phyloP scores from a whole-genome alignment of 2,329 filamentous ascomycete species.

The Fusarium siculi region DNA sequence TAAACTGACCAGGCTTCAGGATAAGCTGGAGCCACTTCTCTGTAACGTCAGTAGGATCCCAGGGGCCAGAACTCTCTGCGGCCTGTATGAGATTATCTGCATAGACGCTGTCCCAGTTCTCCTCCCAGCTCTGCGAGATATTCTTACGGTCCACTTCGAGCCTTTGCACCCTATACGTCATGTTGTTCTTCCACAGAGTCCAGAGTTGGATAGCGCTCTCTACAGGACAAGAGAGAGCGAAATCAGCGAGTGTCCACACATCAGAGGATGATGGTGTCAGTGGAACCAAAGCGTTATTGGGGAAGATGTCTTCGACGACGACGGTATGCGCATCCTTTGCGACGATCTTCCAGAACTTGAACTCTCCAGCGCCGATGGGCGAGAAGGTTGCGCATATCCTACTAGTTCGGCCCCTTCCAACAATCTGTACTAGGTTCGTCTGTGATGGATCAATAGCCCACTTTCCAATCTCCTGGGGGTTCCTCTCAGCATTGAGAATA shows the following conservation, averaged over 20 bases:
- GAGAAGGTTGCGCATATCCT: slow-evolving; percentile 82
- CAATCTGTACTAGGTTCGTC: slow-evolving; percentile 78
- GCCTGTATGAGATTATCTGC: slow-evolving; percentile 66
- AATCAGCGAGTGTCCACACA: slow-evolving; percentile 84
- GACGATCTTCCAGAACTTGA: slow-evolving; percentile 90
- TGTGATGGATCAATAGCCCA: slow-evolving; percentile 84
- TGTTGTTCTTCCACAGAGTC: slow-evolving; percentile 88
- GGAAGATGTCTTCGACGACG: slow-evolving; percentile 77
- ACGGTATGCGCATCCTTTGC: slow-evolving; percentile 72
- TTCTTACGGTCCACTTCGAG: slow-evolving; percentile 78
- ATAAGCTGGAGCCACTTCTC: slow-evolving; percentile 90
- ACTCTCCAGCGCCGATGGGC: slow-evolving; percentile 85
- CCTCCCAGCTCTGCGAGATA: slow-evolving; percentile 69
- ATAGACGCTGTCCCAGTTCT: slow-evolving; percentile 76
- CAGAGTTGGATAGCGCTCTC: slow-evolving; percentile 72
- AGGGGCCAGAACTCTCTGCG: slow-evolving; percentile 67
- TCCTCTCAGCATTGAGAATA: slow-evolving; percentile 74
- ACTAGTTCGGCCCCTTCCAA: slow-evolving; percentile 66
- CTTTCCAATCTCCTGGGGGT: slow-evolving; percentile 75
- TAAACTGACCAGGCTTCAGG: slow-evolving; percentile 85
- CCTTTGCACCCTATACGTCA: slow-evolving; percentile 78
- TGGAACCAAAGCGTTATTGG: slow-evolving; percentile 69
- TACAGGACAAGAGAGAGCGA: slow-evolving; percentile 68
- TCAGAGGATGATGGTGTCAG: slow-evolving; percentile 76
- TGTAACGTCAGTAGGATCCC: slow-evolving; percentile 75